Evolutionary conservation across 2,329 filamentous ascomycete genomes (phyloP), one percentile per base, ranked within the genome.

Genomic region (Verticillium albo-atrum): DNA sequence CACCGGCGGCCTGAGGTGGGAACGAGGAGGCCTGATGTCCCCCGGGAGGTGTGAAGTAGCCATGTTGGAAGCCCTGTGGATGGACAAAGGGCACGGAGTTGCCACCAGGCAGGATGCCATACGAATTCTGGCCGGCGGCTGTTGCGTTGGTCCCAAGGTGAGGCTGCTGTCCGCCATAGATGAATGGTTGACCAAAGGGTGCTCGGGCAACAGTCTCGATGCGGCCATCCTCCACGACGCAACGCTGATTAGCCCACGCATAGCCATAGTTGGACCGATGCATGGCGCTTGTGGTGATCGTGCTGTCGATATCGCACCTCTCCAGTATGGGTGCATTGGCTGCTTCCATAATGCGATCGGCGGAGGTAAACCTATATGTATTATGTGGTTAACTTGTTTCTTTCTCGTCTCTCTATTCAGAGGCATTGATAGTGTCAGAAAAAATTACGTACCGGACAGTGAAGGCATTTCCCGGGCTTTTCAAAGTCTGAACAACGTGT

Each of bases 221-320:
- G 30, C 6, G 30, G 6, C 9, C 30, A 6, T 32, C 30, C 9
- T 32, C 3, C 30, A 32, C 6, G 9, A 32, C 9, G 30, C 30
- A 23, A 1, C 10, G 42, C 20, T 5, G 42, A 10, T 47, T n/a
- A 47, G 42, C 42, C 42, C 42, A 54, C 23, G 28, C 52, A 17
- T n/a, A 17, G 17, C 27, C 58, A 32, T 60, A 58, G 6, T 54
- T 2, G 5, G 58, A 54, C 25, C 56, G 58, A 20, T 60, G 55
- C 14, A 54, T 34, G 23, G 56, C 51, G 12, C 47, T 28, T 12
- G 28, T 54, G 20, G 17, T 42, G n/a, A 60, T n/a, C 9, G 12
- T 54, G 12, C 55, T 58, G 4, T n/a, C 25, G 10, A 60, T n/a
- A 23, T 54, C 58, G 10, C 14, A 2, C 14, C 15, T 25, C 1